Evolutionary conservation across 768 basidiomycete species (phyloP).

Genomic region (Russula lepida): DNA sequence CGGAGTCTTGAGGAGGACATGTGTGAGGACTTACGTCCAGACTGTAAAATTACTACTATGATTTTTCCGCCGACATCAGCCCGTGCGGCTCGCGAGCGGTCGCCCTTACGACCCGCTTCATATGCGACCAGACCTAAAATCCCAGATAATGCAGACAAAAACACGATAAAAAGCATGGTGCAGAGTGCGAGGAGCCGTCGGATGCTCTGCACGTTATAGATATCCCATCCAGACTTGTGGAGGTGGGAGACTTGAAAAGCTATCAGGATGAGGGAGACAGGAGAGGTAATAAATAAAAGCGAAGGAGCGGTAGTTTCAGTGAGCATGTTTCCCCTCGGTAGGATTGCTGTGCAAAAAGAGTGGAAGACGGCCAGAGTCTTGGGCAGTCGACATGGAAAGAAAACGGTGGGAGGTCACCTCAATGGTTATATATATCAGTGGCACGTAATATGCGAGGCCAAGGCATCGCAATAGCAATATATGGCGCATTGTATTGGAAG

Average conservation of each 20-base stretch:
- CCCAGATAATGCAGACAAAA: constrained; percentile 6
- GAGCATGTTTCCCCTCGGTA: constrained; percentile 1
- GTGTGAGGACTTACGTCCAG: constrained; percentile 6
- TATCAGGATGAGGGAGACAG: constrained; percentile 4
- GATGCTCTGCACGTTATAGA: background rate
- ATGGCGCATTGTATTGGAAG: background rate
- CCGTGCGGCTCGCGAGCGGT: constrained; percentile 1
- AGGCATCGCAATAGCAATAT: background rate
- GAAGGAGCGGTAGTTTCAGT: constrained; percentile 13
- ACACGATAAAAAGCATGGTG: background rate
- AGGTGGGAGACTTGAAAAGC: background rate
- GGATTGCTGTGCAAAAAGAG: constrained; percentile 1
- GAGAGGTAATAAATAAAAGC: constrained; percentile 10
- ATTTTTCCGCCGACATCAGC: constrained; percentile 2
- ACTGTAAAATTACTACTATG: constrained; percentile 3
- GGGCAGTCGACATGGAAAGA: constrained; percentile 3
- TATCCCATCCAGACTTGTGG: constrained; percentile 8
- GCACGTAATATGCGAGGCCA: background rate
- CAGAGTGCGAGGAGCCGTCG: constrained; percentile 10
- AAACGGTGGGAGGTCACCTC: background rate
- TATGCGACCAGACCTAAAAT: constrained; percentile 7
- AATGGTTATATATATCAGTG: constrained; percentile 1
- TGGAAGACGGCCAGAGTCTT: background rate
- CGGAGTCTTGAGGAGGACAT: background rate
- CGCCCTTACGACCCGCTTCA: background rate